Evolutionary conservation across 202 grass and related monocot species (phyloP), one percentile per base, ranked within the genome.

Genomic region (Sporobolus alterniflorus): DNA sequence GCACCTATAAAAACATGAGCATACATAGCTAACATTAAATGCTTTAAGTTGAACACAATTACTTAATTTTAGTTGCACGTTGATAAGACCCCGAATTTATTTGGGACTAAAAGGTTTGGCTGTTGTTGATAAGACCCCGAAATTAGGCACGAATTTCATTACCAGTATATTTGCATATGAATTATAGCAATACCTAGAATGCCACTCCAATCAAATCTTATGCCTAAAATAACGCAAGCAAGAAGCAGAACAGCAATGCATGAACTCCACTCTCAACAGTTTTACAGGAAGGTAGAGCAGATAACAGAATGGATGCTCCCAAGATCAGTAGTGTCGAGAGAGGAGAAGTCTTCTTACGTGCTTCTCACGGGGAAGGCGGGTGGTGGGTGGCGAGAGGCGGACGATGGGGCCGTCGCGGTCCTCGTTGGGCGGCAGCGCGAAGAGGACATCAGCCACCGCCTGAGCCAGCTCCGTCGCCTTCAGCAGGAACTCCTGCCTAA

Each of bases 291-390:
- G 21, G 31, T 64, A 49, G 3, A 70, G 10, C 20, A 44, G 22
- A 68, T 54, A 63, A 47, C 74, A 34, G 20, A 47, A 43, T 9
- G 3, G 63, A 80, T 73, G 51, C 5, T 29, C 22, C 21, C 21
- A 21, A 11, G 24, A 28, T 60, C 56, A 5, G 11, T 8, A 3
- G 21, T 46, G 9, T 34, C 36, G 11, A 49, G 56, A 26, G 14
- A 52, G 43, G 64, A 60, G 24, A 22, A 0, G 1, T 16, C 1
- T 39, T 33, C 77, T 85, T 79, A 99, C 93, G 81, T 96, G 96
- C 84, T 99, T 96, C 80, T 96, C 96, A 9, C 93, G 89, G 21
- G 96, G 93, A n/a, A 96, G 81, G 18, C 87, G 92, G 15, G 88
- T 73, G 5, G 46, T 57, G 33, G 83, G 93, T 73, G 57, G 80